phyloP scores from a whole-genome alignment of 441 rosid species.

The Populus trichocarpa region DNA sequence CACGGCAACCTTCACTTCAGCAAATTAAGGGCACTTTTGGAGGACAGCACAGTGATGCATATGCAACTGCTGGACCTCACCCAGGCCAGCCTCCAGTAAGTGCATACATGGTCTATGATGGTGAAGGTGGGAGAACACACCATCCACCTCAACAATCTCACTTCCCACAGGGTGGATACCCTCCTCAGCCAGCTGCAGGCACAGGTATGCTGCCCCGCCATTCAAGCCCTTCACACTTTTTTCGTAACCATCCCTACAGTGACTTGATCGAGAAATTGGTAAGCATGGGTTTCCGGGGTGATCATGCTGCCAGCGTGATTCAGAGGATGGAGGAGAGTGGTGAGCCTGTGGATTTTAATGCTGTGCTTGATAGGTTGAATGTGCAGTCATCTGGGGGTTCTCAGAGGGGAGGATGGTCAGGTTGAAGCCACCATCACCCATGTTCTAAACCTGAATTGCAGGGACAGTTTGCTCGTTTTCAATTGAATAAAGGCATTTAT shows the following conservation, averaged over 20 bases:
- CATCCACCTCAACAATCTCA: slow-evolving; percentile 58
- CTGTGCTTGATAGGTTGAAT: slow-evolving; percentile 74
- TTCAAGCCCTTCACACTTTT: slow-evolving; percentile 43
- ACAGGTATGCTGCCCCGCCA: slow-evolving; percentile 35
- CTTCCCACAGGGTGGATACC: slow-evolving; percentile 66
- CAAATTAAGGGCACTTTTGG: slow-evolving; percentile 58
- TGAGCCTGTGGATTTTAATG: slow-evolving; percentile 72
- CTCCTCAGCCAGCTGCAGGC: slow-evolving; percentile 40
- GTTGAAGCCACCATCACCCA: slow-evolving; percentile 11
- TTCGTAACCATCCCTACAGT: slow-evolving; percentile 55
- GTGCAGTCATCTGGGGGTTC: slow-evolving; percentile 55
- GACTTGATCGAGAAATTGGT: slow-evolving; percentile 78
- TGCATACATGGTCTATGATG: slow-evolving; percentile 63
- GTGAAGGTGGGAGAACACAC: slow-evolving; percentile 55
- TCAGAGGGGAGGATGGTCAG: slow-evolving; percentile 82
- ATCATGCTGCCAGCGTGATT: slow-evolving; percentile 61
- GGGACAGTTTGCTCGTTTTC: slow-evolving; percentile 3
- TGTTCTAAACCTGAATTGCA: background rate
- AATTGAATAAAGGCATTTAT: slow-evolving; percentile 21
- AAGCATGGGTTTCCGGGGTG: slow-evolving; percentile 89
- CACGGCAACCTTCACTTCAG: slow-evolving; percentile 62
- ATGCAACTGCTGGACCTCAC: slow-evolving; percentile 48
- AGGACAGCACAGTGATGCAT: slow-evolving; percentile 59
- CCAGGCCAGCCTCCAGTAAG: slow-evolving; percentile 57
- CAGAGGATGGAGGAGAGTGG: slow-evolving; percentile 93